A percentile compares a stretch with the other conserved stretches of the same genome.
Evolutionary conservation across 169 alveolate genomes (phyloP).

Genomic region (Plasmodium coatneyi): DNA sequence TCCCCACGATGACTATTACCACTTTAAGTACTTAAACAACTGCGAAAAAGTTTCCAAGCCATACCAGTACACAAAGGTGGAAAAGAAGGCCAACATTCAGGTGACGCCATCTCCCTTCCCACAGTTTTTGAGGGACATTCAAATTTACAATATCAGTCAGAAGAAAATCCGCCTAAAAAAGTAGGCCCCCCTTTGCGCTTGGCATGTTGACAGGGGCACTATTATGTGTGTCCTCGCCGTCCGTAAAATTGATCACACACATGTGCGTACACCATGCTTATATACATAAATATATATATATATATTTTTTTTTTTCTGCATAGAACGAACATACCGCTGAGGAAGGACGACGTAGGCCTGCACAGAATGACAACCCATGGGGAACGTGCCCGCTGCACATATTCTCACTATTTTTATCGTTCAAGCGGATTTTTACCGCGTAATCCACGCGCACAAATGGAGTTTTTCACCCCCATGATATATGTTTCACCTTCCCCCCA

Average conservation of each 20-base stretch:
- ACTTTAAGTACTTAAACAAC: slow-evolving; percentile 50
- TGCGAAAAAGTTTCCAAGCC: slow-evolving; percentile 24
- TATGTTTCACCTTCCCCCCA: background rate
- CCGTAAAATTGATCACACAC: background rate
- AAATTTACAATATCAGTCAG: slow-evolving; percentile 24
- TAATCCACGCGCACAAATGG: background rate
- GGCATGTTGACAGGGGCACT: background rate
- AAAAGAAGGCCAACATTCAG: slow-evolving; percentile 51
- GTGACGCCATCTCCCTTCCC: slow-evolving; percentile 73
- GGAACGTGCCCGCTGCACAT: background rate
- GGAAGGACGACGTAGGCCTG: slow-evolving; percentile 25
- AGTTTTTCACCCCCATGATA: background rate
- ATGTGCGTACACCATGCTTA: background rate
- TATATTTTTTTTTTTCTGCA: background rate
- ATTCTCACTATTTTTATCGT: background rate
- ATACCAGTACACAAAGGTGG: slow-evolving; percentile 25
- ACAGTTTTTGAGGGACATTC: slow-evolving; percentile 73
- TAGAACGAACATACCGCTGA: slow-evolving; percentile 28
- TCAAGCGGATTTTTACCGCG: background rate
- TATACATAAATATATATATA: too few species aligned
- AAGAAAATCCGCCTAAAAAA: slow-evolving; percentile 61
- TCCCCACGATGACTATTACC: slow-evolving; percentile 72
- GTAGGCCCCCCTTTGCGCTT: background rate
- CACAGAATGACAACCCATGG: background rate
- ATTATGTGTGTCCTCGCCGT: background rate